A percentile compares a stretch with the other conserved stretches of the same genome.
phyloP scores from a whole-genome alignment of 768 basidiomycete species.

The Rhizopogon sp. region DNA sequence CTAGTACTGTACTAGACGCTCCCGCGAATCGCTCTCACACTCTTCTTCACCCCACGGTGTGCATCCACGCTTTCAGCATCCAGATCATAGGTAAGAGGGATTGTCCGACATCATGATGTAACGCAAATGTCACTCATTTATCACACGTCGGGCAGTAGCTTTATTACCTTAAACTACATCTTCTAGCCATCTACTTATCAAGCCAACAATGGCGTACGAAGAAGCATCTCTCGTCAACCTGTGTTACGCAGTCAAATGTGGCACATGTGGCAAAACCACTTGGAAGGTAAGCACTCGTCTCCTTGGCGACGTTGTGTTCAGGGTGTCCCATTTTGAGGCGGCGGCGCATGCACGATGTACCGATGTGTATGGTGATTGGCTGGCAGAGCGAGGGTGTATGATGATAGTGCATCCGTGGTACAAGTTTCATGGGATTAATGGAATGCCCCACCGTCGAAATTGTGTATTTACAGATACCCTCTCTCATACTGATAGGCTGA shows the following conservation, averaged over 20 bases:
- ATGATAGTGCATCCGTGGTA: constrained; percentile 11
- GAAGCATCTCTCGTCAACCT: constrained; percentile 37
- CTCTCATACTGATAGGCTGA: not conserved
- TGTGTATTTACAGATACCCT: constrained; percentile 6
- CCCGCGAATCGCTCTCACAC: constrained; percentile 1
- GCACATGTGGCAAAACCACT: constrained; percentile 60
- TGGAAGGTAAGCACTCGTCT: constrained; percentile 52
- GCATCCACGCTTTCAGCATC: not conserved
- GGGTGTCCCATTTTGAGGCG: constrained; percentile 14
- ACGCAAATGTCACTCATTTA: not conserved
- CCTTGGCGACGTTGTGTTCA: constrained; percentile 19
- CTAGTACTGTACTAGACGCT: not conserved
- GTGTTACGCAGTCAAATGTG: constrained; percentile 57
- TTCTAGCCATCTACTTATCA: constrained; percentile 7
- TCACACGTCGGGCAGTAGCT: constrained; percentile 11
- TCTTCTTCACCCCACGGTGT: not conserved
- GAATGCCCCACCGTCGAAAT: constrained; percentile 1
- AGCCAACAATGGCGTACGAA: constrained; percentile 16
- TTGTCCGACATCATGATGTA: not conserved
- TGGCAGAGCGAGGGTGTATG: constrained; percentile 5
- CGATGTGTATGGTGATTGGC: constrained; percentile 11
- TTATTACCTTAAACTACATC: constrained; percentile 29
- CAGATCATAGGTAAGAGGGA: not conserved
- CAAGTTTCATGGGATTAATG: not conserved
- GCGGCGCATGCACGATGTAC: constrained; percentile 12